These are phyloP conservation scores for Rhododendron williamsianum DNA, from an alignment of 148 eudicot species.

Conservation along the genomic window DNA sequence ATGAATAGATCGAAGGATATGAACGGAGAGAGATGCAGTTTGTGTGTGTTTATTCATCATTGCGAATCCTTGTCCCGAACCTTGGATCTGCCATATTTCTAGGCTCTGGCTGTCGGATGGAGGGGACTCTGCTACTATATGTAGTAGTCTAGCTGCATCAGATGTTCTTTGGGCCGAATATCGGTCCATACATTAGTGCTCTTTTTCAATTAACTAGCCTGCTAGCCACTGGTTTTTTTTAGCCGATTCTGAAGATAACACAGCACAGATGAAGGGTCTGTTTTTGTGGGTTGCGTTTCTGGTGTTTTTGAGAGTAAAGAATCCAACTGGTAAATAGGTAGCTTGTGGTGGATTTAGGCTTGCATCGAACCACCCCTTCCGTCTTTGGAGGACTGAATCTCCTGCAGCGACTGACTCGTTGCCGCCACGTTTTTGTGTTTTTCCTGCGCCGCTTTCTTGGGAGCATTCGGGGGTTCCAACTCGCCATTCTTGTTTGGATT, in stretches of 20 bases:
- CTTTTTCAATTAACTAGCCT: neutral
- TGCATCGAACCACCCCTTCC: too few relatives aligned
- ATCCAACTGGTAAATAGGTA: neutral
- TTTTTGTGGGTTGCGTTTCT: neutral
- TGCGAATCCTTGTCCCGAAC: neutral
- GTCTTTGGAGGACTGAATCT: too few relatives aligned
- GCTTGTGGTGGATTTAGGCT: neutral
- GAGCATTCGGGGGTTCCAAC: too few relatives aligned
- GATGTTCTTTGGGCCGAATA: too few relatives aligned
- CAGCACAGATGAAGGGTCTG: neutral
- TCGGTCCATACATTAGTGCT: neutral
- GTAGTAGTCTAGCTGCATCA: neutral
- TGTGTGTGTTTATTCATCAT: neutral
- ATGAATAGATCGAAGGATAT: neutral
- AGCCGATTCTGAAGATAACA: neutral
- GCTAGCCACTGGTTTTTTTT: neutral
- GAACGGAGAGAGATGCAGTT: neutral
- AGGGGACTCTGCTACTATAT: neutral
- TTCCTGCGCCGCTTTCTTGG: too few relatives aligned
- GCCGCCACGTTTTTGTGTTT: too few relatives aligned
- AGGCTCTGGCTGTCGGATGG: neutral
- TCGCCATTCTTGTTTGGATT: too few relatives aligned
- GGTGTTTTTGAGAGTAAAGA: neutral
- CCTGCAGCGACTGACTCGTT: too few relatives aligned
- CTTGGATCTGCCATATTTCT: neutral